Evolutionary conservation across 331 rosid species (phyloP).

Genomic region (Telfairia occidentalis): DNA sequence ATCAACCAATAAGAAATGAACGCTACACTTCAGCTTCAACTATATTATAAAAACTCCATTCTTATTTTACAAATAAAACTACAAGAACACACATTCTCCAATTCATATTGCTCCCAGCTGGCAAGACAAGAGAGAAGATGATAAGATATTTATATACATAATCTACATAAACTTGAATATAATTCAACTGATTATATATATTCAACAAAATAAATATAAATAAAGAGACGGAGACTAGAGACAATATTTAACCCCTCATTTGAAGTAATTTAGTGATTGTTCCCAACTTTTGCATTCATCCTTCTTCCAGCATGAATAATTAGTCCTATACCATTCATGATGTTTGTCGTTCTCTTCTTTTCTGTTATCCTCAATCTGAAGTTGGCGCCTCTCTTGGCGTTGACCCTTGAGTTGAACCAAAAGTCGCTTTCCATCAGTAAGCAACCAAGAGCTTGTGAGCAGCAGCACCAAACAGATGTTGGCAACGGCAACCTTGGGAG

Average conservation of each 20-base stretch:
- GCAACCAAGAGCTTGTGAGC: neutral
- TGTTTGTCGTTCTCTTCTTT: neutral
- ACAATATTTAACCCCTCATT: neutral
- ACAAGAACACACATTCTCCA: neutral
- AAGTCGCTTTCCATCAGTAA: neutral
- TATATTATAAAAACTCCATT: neutral
- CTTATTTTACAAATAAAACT: neutral
- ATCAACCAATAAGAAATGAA: neutral
- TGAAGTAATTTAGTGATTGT: neutral
- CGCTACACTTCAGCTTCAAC: no score
- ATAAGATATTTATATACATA: neutral
- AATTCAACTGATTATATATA: no score
- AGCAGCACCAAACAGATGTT: neutral
- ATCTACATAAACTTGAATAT: neutral
- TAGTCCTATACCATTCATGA: neutral
- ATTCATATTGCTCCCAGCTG: neutral
- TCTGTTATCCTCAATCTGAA: neutral
- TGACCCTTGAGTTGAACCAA: neutral
- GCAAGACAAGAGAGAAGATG: neutral
- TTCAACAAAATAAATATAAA: no score
- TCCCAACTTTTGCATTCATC: neutral
- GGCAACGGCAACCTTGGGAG: neutral
- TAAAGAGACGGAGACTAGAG: neutral
- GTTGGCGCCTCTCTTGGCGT: neutral
- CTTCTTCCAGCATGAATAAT: neutral